A percentile compares a stretch with the other conserved stretches of the same genome.
Conservation (phyloP, 2,329 filamentous ascomycete species). For the Leptoxyphium fumago region DNA sequence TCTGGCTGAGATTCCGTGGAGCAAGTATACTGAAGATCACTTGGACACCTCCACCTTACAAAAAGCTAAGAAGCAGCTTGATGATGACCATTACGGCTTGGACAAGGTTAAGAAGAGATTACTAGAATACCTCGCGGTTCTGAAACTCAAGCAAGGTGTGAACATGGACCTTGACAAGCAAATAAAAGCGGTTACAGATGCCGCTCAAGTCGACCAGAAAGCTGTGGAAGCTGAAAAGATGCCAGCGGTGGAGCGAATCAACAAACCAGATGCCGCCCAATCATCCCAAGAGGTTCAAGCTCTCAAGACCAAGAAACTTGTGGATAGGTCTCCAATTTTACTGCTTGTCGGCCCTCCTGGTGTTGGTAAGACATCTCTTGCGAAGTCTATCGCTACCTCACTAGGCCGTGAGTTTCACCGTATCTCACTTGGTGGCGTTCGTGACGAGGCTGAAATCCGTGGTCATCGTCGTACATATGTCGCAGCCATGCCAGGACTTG, state of each 20-base stretch:
- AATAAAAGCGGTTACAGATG: slow-evolving; percentile 43
- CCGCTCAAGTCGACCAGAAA: slow-evolving; percentile 22
- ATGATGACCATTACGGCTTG: slow-evolving; percentile 90
- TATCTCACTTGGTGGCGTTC: slow-evolving; percentile 87
- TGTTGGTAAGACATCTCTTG: slow-evolving; percentile 89
- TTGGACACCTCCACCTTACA: slow-evolving; percentile 67
- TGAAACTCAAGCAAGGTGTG: slow-evolving; percentile 82
- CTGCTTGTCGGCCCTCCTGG: slow-evolving; percentile 86
- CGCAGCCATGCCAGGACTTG: slow-evolving; percentile 93
- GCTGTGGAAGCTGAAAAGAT: slow-evolving; percentile 25
- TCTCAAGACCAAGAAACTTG: slow-evolving; percentile 67
- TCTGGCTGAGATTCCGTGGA: slow-evolving; percentile 86
- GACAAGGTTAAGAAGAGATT: slow-evolving; percentile 96
- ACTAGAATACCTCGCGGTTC: slow-evolving; percentile 89
- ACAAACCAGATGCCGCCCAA: slow-evolving; percentile 3
- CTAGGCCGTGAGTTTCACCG: slow-evolving; percentile 92
- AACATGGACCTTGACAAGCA: slow-evolving; percentile 72
- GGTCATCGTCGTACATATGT: slow-evolving; percentile 93
- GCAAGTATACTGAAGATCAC: slow-evolving; percentile 67
- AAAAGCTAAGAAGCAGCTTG: slow-evolving; percentile 73
- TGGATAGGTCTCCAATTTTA: slow-evolving; percentile 91
- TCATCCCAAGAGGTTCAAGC: slow-evolving; percentile 21
- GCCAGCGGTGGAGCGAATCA: slow-evolving; percentile 39
- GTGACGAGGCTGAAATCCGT: slow-evolving; percentile 92
- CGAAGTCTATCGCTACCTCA: slow-evolving; percentile 81